A percentile compares a stretch with the other conserved stretches of the same genome.
Conservation (phyloP, 2,329 filamentous ascomycete genomes). For the Blastomyces silverae region DNA sequence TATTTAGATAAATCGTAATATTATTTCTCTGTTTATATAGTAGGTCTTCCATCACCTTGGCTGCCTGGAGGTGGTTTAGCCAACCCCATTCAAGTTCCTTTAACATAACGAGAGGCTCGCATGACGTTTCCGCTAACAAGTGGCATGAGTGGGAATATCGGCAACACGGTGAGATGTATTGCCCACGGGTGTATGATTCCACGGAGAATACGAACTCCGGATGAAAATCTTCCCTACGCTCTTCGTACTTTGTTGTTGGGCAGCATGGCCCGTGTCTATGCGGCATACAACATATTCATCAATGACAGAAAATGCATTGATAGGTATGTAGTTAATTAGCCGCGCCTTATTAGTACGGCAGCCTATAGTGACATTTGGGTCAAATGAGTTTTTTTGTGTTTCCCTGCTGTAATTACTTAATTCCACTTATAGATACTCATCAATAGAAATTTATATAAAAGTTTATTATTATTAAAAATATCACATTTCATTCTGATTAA, state of each 20-base stretch:
- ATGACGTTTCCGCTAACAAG: not conserved
- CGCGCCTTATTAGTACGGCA: not conserved
- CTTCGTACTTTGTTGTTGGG: not conserved
- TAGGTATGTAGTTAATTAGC: too few species aligned
- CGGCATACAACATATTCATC: too few species aligned
- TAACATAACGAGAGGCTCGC: constrained; percentile 5
- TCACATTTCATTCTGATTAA: too few species aligned
- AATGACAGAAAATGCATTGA: too few species aligned
- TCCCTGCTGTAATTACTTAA: too few species aligned
- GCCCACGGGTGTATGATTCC: not conserved
- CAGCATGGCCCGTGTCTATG: not conserved
- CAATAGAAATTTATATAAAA: too few species aligned
- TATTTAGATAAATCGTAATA: not conserved
- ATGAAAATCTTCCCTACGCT: not conserved
- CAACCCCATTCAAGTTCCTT: not conserved
- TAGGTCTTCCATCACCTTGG: not conserved
- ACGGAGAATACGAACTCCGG: not conserved
- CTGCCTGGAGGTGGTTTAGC: not conserved
- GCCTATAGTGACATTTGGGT: too few species aligned
- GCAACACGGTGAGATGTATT: not conserved
- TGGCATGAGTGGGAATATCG: not conserved
- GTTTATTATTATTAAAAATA: too few species aligned
- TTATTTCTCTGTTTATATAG: not conserved
- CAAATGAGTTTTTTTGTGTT: too few species aligned
- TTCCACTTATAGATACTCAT: too few species aligned